A percentile compares a stretch with the other conserved stretches of the same genome.
phyloP scores from a whole-genome alignment of 2,329 filamentous ascomycete genomes.

The Penicillium psychrosexuale region DNA sequence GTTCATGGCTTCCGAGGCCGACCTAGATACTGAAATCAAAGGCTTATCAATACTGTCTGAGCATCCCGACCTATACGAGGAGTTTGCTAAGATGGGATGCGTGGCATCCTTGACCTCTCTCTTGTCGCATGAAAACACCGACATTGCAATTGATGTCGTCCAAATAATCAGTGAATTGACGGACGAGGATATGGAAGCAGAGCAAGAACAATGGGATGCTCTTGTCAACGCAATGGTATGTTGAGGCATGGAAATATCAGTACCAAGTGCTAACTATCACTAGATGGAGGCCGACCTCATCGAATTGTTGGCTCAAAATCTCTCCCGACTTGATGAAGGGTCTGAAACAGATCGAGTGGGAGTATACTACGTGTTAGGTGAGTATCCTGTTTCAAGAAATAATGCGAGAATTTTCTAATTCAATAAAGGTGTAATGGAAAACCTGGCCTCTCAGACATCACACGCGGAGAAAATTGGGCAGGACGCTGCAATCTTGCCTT shows the following conservation, averaged over 20 bases:
- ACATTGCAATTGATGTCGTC: conserved; percentile 88
- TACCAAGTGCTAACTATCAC: conserved; percentile 15
- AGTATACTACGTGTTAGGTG: conserved; percentile 75
- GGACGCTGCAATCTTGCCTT: conserved; percentile 66
- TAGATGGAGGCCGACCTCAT: conserved; percentile 44
- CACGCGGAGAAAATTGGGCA: conserved; percentile 70
- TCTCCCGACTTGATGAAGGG: conserved; percentile 73
- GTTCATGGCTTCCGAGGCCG: conserved; percentile 80
- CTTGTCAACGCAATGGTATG: conserved; percentile 63
- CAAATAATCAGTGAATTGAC: conserved; percentile 88
- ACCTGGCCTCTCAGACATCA: conserved; percentile 68
- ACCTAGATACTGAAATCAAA: conserved; percentile 86
- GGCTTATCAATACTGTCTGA: conserved; percentile 81
- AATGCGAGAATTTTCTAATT: conserved; percentile 12
- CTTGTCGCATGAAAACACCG: conserved; percentile 91
- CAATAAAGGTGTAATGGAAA: conserved; percentile 67
- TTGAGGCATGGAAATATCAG: neutral
- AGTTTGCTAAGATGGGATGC: conserved; percentile 73
- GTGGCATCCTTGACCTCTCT: conserved; percentile 72
- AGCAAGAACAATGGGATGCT: conserved; percentile 74
- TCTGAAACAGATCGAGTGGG: conserved; percentile 72
- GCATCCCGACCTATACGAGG: conserved; percentile 75
- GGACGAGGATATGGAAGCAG: conserved; percentile 84
- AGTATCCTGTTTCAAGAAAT: conserved; percentile 5
- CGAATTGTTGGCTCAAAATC: conserved; percentile 51